Evolutionary conservation across 73 alveolate species (phyloP), one percentile per base, ranked within the genome.

Genomic region (Stentor roeselii): DNA sequence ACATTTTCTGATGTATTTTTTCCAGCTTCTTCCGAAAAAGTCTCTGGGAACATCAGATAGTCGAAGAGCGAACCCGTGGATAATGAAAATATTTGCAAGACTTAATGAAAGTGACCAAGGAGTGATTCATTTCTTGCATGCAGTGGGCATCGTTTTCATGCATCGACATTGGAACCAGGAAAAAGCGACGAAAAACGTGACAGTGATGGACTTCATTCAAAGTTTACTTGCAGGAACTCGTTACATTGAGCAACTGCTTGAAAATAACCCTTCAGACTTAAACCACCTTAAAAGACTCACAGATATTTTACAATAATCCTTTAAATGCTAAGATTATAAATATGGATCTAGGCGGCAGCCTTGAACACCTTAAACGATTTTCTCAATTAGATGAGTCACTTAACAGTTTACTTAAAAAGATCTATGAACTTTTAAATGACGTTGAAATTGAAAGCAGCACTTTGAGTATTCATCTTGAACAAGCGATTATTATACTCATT

Each of bases 101-200:
- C 42, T 67, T 27, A 67, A 67, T 67, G 80, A 36, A 1, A 36
- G 34, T 15, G 80, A 67, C 34, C 80, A 67, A 67, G 34, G 80
- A 1, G 41, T 40, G 14, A n/a, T 67, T 67, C 42, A 67, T 27
- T 30, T 14, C 6, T 3, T 60, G 42, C 37, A 21, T 67, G 41
- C 21, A 0, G 41, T 32, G 21, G 42, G 42, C 21, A 2, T 34
- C 34, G 11, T 67, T n/a, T 27, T 27, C 21, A 67, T 67, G 80
- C 80, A 67, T 67, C 42, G 27, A 67, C 27, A 67, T 27, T 67
- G 80, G 80, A 1, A 1, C 27, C 42, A 67, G 34, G 11, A 27
- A 40, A 67, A 67, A 34, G 21, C 21, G 41, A 67, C 37, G 34
- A 36, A 27, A 0, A 34, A 0, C 21, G 41, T 67, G 15, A 67